Evolutionary conservation across 2,329 filamentous ascomycete genomes (phyloP).

Genomic region (Teratosphaeria destructans): DNA sequence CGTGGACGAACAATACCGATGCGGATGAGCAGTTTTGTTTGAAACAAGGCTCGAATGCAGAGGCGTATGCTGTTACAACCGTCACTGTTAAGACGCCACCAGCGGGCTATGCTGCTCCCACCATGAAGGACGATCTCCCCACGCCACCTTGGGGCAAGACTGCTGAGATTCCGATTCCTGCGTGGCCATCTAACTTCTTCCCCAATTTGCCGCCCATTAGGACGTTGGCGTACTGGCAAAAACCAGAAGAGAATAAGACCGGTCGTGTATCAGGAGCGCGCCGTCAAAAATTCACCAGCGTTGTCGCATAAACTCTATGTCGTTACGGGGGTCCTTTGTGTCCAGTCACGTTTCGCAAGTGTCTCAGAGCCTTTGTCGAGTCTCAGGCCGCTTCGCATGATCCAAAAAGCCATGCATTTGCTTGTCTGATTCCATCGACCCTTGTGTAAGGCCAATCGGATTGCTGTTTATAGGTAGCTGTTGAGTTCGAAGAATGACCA

Average conservation of each 20-base stretch:
- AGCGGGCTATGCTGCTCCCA: conserved; percentile 27
- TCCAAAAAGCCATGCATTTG: no score
- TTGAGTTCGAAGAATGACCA: no score
- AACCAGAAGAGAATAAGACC: background rate
- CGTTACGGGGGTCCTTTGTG: no score
- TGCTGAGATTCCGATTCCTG: conserved; percentile 32
- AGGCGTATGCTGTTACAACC: conserved; percentile 25
- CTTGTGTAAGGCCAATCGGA: no score
- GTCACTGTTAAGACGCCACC: conserved; percentile 27
- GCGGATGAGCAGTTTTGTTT: conserved; percentile 34
- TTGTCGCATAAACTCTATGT: no score
- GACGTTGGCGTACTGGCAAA: background rate
- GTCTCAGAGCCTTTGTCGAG: no score
- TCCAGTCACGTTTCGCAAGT: no score
- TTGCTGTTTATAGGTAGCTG: no score
- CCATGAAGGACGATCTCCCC: conserved; percentile 17
- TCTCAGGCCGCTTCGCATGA: no score
- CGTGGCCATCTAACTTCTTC: conserved; percentile 31
- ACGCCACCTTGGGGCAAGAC: conserved; percentile 22
- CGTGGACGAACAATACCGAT: conserved; percentile 25
- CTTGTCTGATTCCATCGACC: no score
- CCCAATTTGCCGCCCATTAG: conserved; percentile 27
- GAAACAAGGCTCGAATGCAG: conserved; percentile 19
- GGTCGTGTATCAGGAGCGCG: background rate
- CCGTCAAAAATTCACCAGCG: no score